Percentiles rank a stretch among this genome's conserved stretches.
These are phyloP conservation scores for Calendula officinalis DNA, from an alignment of 129 eudicot genomes.

Conservation along the genomic window DNA sequence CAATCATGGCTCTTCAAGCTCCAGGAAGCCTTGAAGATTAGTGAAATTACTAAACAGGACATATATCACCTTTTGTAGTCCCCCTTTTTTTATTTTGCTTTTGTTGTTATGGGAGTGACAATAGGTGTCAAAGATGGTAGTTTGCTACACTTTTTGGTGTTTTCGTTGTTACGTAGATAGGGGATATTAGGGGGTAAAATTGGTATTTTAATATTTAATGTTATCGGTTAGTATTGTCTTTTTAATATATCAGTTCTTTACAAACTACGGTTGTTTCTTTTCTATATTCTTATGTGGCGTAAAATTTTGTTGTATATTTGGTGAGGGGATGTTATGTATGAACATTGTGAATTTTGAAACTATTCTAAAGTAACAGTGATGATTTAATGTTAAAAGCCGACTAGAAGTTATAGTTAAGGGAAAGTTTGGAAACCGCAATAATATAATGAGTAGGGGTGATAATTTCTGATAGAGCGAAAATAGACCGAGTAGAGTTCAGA, in stretches of 20 bases:
- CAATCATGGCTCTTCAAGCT: conserved; percentile 35
- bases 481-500: too few species aligned
- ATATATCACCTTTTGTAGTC: conserved; percentile 23
- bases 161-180: conserved; percentile 23
- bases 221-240: conserved; percentile 23
- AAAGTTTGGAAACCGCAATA: too few species aligned
- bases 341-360: too few species aligned
- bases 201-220: conserved; percentile 21
- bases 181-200: conserved; percentile 29
- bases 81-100: conserved; percentile 26
- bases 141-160: conserved; percentile 26
- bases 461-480: too few species aligned
- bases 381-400: too few species aligned
- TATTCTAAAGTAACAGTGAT: too few species aligned
- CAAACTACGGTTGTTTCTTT: too few species aligned
- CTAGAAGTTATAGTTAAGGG: too few species aligned
- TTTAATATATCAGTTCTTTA: conserved; percentile 9
- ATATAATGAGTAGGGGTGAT: too few species aligned
- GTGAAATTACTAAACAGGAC: conserved; percentile 32
- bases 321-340: too few species aligned
- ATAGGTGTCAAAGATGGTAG: conserved; percentile 14
- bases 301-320: too few species aligned
- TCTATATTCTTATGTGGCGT: too few species aligned
- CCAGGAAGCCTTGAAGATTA: conserved; percentile 39
- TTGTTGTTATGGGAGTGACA: conserved; percentile 13